Evolutionary conservation across 2,329 filamentous ascomycete genomes (phyloP), one percentile per base, ranked within the genome.

Genomic region (Sporothrix curviconia): DNA sequence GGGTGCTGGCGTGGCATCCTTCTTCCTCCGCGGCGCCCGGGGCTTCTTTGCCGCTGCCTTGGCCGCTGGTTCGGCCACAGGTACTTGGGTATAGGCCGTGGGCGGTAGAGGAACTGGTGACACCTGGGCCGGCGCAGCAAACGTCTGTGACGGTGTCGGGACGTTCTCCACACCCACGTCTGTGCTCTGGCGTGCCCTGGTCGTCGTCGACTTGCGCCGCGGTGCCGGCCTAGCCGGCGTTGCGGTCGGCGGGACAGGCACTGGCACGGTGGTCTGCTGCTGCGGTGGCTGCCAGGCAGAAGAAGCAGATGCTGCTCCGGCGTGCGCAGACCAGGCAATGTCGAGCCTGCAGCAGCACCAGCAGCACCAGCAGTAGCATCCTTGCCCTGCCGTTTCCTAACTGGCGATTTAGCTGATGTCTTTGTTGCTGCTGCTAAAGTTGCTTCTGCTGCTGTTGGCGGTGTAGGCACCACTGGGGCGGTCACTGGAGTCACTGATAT

Each of bases 1-100:
- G 7, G 53, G 46, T 17, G 53, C 47, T 3, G 34, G 34, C 1
- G 42, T 44, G 11, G 54, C 30, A 22, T 46, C 8, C 11, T 40
- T 24, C 9, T 30, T 51, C 47, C 55, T 60, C 6, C 55, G 50
- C 4, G 49, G 42, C 7, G 44, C 55, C 7, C 50, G 43, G 2
- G 58, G 46, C 44, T 58, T 60, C 25, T 53, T 40, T 28, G 39
- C 37, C 15, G 28, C 25, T 8, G 49, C 22, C 3, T 37, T 7
- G 6, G 37, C 25, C 9, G 50, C 25, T 15, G 7, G 28, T 15
- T 43, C 30, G 14, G 44, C n/a, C 17, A 36, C 47, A 25, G 25
- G 19, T 9, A 30, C 34, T 17, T 47, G 25, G 15, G 34, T 11
- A 12, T 53, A 43, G n/a, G 50, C 37, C 17, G 50, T 43, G 4